A percentile compares a stretch with the other conserved stretches of the same genome.
Evolutionary conservation across 108 stramenopile species (phyloP).

Genomic region (Stephanodiscus minutulus): DNA sequence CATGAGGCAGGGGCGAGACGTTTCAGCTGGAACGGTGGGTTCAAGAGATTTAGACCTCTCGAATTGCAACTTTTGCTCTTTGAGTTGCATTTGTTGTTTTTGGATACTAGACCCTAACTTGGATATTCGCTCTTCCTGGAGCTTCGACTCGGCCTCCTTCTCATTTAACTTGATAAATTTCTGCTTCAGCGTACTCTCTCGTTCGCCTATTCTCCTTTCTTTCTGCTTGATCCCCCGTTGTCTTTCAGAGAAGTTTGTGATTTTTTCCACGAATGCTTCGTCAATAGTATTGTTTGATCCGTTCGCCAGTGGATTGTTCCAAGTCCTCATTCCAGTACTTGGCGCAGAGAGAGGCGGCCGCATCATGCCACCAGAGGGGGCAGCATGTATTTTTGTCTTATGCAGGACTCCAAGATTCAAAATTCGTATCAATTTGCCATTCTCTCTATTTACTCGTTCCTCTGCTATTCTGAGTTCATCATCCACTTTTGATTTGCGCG

Average conservation of each 20-base stretch:
- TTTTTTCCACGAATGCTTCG: conserved; percentile 18
- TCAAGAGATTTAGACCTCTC: conserved; percentile 10
- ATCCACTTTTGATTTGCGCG: conserved; percentile 21
- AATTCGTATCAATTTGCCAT: conserved; percentile 23
- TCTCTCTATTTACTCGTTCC: conserved; percentile 20
- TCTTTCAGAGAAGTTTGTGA: conserved; percentile 12
- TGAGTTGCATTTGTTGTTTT: conserved; percentile 21
- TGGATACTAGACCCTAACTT: conserved; percentile 27
- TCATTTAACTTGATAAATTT: conserved; percentile 7
- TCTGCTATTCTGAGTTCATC: conserved; percentile 29
- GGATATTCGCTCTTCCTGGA: conserved; percentile 28
- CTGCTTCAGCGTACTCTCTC: conserved; percentile 19
- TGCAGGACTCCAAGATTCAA: conserved; percentile 14
- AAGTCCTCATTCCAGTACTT: not conserved
- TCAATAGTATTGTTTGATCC: not conserved
- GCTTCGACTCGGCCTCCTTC: conserved; percentile 14
- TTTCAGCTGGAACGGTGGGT: not conserved
- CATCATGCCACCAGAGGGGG: not conserved
- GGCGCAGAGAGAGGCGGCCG: conserved; percentile 20
- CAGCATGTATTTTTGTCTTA: not conserved
- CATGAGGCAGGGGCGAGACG: conserved; percentile 12
- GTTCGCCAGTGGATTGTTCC: not conserved
- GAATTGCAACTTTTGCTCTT: conserved; percentile 33
- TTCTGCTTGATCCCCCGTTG: conserved; percentile 24
- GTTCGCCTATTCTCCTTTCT: conserved; percentile 9